These are phyloP conservation scores for Paraglomus occultum DNA, from an alignment of 192 early-diverging fungal species.

Conservation along the genomic window DNA sequence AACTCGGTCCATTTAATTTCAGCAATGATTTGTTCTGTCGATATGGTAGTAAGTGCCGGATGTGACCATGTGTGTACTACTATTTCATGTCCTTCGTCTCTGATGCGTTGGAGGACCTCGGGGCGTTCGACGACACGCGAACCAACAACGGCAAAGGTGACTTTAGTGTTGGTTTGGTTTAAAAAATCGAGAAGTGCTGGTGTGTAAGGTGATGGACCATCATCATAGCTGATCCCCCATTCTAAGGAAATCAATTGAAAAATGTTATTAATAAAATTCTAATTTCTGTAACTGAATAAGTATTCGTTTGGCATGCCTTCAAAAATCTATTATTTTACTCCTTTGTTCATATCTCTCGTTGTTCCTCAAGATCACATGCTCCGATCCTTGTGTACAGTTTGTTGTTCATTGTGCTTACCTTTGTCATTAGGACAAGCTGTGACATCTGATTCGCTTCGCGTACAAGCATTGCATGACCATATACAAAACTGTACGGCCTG, in stretches of 20 bases:
- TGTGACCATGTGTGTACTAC: constrained; percentile 65
- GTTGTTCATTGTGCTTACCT: background rate
- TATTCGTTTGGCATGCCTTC: too few relatives aligned
- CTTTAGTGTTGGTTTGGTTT: constrained; percentile 36
- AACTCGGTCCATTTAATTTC: constrained; percentile 58
- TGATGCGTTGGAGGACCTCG: constrained; percentile 46
- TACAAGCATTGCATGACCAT: constrained; percentile 38
- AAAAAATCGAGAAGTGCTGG: constrained; percentile 47
- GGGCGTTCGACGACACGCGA: constrained; percentile 44
- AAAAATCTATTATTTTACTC: too few relatives aligned
- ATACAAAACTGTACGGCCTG: constrained; percentile 15
- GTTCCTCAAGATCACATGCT: too few relatives aligned
- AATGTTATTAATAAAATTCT: too few relatives aligned
- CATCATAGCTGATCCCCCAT: too few relatives aligned
- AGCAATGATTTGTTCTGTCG: constrained; percentile 47
- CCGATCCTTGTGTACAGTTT: too few relatives aligned
- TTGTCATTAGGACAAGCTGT: constrained; percentile 33
- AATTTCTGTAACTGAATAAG: too few relatives aligned
- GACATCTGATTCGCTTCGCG: constrained; percentile 31
- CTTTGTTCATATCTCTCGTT: too few relatives aligned
- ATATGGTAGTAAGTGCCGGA: constrained; percentile 45
- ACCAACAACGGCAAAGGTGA: constrained; percentile 57
- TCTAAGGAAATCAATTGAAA: too few relatives aligned
- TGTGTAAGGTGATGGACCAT: background rate
- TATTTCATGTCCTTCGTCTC: constrained; percentile 59